Conservation (phyloP, 2,329 filamentous ascomycete species). For the Cordyceps cicadae region DNA sequence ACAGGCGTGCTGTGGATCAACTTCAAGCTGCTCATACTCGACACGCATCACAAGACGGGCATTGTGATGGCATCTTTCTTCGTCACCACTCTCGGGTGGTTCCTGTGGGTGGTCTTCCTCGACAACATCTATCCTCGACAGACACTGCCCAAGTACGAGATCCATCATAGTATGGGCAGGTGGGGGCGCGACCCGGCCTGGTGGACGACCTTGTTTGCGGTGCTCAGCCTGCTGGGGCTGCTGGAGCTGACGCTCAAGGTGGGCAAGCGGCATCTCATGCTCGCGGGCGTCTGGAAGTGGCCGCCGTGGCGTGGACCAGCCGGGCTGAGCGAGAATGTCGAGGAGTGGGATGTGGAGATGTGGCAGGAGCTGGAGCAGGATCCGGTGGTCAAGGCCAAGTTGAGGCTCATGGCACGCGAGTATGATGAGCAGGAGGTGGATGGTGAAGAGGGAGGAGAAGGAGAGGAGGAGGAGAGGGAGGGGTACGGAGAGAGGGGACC, state of each 20-base stretch:
- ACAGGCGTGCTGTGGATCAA: slow-evolving; percentile 65
- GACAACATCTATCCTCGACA: slow-evolving; percentile 48
- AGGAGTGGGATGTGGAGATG: slow-evolving; percentile 45
- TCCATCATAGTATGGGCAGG: slow-evolving; percentile 57
- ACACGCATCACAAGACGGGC: slow-evolving; percentile 66
- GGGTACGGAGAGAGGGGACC: neutral
- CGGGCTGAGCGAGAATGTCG: slow-evolving; percentile 28
- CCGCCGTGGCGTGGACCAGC: slow-evolving; percentile 30
- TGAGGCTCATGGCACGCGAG: slow-evolving; percentile 33
- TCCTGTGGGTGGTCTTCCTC: slow-evolving; percentile 66
- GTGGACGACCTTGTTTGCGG: slow-evolving; percentile 64
- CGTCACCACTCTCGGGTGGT: slow-evolving; percentile 59
- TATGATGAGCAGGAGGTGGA: slow-evolving; percentile 20
- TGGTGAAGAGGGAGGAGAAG: slow-evolving; percentile 18
- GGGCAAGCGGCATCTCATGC: slow-evolving; percentile 36
- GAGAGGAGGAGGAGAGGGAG: slow-evolving; percentile 14
- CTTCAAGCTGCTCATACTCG: slow-evolving; percentile 68
- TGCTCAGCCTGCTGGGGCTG: slow-evolving; percentile 50
- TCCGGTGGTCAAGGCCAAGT: slow-evolving; percentile 31
- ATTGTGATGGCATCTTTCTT: slow-evolving; percentile 53
- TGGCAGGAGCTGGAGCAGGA: slow-evolving; percentile 54
- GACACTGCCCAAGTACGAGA: slow-evolving; percentile 52
- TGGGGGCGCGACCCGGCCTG: slow-evolving; percentile 64
- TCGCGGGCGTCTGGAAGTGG: slow-evolving; percentile 40
- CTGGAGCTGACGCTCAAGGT: slow-evolving; percentile 57